A percentile compares a stretch with the other conserved stretches of the same genome.
phyloP scores from a whole-genome alignment of 352 stramenopile species.

The Globisporangium ultimum region DNA sequence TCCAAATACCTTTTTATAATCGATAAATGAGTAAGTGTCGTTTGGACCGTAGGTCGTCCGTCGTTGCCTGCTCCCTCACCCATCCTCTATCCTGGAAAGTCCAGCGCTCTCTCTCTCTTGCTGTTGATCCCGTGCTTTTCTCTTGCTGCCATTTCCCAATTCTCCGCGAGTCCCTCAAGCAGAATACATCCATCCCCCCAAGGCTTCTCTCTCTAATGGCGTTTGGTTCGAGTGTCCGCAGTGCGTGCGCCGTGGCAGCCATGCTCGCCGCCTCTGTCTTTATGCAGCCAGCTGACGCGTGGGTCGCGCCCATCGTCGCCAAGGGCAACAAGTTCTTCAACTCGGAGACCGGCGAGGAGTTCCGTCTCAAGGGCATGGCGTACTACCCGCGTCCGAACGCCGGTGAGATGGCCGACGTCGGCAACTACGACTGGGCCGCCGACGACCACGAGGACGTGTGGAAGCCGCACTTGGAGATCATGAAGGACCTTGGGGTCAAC shows the following conservation, averaged over 20 bases:
- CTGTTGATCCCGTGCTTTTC: neutral
- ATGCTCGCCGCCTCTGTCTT: neutral
- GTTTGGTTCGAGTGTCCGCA: slow-evolving; percentile 8
- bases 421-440: slow-evolving; percentile 59
- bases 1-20: too few relatives aligned
- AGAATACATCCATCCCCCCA: neutral
- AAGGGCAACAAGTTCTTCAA: slow-evolving; percentile 88
- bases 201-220: slow-evolving; percentile 6
- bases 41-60: too few relatives aligned
- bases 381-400: slow-evolving; percentile 69
- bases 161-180: neutral
- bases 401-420: slow-evolving; percentile 43
- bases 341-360: slow-evolving; percentile 55
- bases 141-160: neutral
- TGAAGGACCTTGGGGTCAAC: slow-evolving; percentile 61
- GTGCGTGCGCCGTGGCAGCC: slow-evolving; percentile 1
- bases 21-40: too few relatives aligned
- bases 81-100: too few relatives aligned
- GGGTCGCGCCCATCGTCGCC: slow-evolving; percentile 40
- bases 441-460: slow-evolving; percentile 62
- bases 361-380: slow-evolving; percentile 66
- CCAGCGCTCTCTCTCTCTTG: neutral
- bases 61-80: too few relatives aligned
- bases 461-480: slow-evolving; percentile 41
- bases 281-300: slow-evolving; percentile 22